Conservation (phyloP, 116 monocot species). For the Dioscorea cayenensis region DNA sequence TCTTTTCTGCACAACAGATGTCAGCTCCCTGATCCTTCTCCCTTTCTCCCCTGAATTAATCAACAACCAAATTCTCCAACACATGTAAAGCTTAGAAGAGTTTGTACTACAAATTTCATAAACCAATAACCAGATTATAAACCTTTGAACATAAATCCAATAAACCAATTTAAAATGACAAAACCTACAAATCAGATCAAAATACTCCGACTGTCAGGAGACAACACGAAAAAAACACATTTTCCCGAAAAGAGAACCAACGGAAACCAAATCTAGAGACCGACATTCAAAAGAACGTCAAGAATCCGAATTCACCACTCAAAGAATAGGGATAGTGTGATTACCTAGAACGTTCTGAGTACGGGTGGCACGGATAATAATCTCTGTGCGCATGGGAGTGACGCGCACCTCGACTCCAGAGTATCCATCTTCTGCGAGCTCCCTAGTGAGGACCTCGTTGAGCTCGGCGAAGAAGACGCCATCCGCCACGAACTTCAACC, state of each 20-base stretch:
- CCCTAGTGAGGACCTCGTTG: conserved; percentile 72
- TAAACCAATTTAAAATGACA: too few species aligned
- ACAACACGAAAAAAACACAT: too few species aligned
- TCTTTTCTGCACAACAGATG: conserved; percentile 75
- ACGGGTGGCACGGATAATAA: conserved; percentile 75
- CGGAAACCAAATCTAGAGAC: background rate
- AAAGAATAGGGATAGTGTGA: background rate
- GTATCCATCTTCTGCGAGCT: conserved; percentile 80
- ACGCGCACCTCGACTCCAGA: conserved; percentile 80
- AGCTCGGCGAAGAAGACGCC: conserved; percentile 84
- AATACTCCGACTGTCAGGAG: too few species aligned
- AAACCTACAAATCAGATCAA: too few species aligned
- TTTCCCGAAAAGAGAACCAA: background rate
- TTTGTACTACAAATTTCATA: background rate
- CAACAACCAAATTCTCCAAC: background rate
- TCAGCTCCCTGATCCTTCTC: conserved; percentile 76
- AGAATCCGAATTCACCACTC: background rate
- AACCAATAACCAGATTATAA: background rate
- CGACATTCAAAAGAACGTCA: background rate
- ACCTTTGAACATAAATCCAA: too few species aligned
- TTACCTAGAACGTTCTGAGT: conserved; percentile 83
- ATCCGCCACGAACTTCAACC: conserved; percentile 60
- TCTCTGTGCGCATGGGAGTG: conserved; percentile 80
- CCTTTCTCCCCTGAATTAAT: conserved; percentile 65
- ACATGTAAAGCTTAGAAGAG: background rate